These are phyloP conservation scores for Hirsutella minnesotensis DNA, from an alignment of 2,329 filamentous ascomycete species.

Conservation along the genomic window DNA sequence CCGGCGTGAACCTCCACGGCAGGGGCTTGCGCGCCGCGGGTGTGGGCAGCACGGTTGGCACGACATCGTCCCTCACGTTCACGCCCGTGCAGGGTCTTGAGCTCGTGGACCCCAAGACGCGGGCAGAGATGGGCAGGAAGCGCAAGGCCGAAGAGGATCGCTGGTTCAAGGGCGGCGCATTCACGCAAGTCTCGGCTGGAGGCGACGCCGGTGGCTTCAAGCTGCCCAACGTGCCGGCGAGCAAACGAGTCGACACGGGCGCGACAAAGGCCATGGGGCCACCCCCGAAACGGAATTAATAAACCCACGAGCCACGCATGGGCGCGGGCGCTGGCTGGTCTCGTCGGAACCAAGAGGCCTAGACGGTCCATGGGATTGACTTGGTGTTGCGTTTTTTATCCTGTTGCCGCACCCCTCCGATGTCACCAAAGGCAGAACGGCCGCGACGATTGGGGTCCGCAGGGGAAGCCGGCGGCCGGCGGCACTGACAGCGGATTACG, in stretches of 20 bases:
- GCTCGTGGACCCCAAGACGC: slow-evolving; percentile 84
- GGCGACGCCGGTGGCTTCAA: slow-evolving; percentile 56
- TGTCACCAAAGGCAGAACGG: too few relatives aligned
- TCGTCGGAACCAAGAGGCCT: too few relatives aligned
- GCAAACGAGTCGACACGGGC: slow-evolving; percentile 51
- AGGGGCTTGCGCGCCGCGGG: slow-evolving; percentile 73
- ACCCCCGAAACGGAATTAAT: slow-evolving; percentile 16
- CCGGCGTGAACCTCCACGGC: slow-evolving; percentile 59
- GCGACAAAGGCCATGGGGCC: slow-evolving; percentile 21
- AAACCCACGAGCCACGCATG: neutral
- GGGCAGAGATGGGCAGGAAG: slow-evolving; percentile 80
- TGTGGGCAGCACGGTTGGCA: slow-evolving; percentile 63
- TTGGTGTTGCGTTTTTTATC: too few relatives aligned
- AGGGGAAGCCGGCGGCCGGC: too few relatives aligned
- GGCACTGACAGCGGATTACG: too few relatives aligned
- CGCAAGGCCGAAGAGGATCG: slow-evolving; percentile 87
- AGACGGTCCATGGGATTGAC: too few relatives aligned
- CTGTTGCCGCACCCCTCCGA: too few relatives aligned
- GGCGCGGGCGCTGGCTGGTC: neutral
- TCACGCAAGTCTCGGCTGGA: slow-evolving; percentile 67
- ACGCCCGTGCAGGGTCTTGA: slow-evolving; percentile 91
- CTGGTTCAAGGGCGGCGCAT: slow-evolving; percentile 96
- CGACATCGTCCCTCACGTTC: slow-evolving; percentile 79
- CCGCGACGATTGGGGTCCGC: too few relatives aligned
- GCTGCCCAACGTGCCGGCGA: slow-evolving; percentile 61